A percentile compares a stretch with the other conserved stretches of the same genome.
phyloP scores from a whole-genome alignment of 2,329 filamentous ascomycete species.

The Calonectria honghensis region DNA sequence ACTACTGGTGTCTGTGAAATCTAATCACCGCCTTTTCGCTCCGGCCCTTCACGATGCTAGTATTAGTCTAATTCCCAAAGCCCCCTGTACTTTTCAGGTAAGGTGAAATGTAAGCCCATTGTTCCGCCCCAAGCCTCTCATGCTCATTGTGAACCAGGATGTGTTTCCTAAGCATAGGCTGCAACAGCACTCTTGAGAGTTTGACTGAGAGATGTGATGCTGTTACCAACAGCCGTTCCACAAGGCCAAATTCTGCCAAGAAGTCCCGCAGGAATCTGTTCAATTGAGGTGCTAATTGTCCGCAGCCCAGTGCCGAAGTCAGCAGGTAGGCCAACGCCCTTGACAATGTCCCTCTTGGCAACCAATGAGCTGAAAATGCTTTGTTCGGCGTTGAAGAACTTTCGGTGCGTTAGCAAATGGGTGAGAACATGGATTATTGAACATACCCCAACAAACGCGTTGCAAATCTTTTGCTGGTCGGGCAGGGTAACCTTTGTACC shows the following conservation, averaged over 20 bases:
- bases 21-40: neutral
- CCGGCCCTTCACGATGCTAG: neutral
- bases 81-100: neutral
- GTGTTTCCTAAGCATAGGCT: neutral
- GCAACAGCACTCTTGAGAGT: neutral
- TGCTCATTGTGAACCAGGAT: neutral
- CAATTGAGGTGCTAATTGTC: neutral
- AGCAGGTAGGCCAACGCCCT: neutral
- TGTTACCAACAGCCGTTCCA: neutral
- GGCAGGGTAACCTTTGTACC: too few relatives aligned
- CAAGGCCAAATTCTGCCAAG: constrained; percentile 2
- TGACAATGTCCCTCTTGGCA: constrained; percentile 4
- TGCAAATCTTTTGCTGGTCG: neutral
- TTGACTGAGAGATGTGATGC: neutral
- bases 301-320: neutral
- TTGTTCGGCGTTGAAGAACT: constrained; percentile 5
- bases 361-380: neutral
- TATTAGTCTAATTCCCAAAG: neutral
- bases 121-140: neutral
- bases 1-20: neutral
- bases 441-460: neutral
- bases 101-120: neutral
- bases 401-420: neutral
- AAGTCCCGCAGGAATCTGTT: neutral
- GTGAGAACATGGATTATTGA: too few relatives aligned